phyloP scores from a whole-genome alignment of 2,329 filamentous ascomycete species.

The Penicillium polonicum region DNA sequence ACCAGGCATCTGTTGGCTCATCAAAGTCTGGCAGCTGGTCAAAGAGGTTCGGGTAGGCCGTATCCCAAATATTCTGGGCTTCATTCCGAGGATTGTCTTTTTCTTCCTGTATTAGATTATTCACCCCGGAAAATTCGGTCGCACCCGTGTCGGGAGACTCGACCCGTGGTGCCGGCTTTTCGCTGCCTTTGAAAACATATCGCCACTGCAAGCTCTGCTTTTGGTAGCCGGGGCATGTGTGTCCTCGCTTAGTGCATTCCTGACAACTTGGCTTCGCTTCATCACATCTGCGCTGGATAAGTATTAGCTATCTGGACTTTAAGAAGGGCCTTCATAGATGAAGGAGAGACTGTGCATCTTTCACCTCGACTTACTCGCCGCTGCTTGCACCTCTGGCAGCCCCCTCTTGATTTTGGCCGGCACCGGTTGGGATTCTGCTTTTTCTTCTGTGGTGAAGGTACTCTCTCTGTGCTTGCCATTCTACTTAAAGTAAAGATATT shows the following conservation, averaged over 20 bases:
- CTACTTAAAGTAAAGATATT: not conserved
- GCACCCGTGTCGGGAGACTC: not conserved
- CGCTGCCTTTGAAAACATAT: conserved; percentile 19
- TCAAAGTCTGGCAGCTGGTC: conserved; percentile 20
- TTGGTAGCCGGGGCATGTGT: conserved; percentile 23
- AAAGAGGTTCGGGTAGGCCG: conserved; percentile 13
- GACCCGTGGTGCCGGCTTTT: not conserved
- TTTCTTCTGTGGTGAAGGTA: conserved; percentile 12
- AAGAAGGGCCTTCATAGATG: not conserved
- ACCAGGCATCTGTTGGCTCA: conserved; percentile 6
- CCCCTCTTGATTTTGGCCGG: conserved; percentile 24
- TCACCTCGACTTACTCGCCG: conserved; percentile 25
- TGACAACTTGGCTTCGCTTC: conserved; percentile 26
- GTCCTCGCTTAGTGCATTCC: conserved; percentile 20
- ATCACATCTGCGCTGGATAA: conserved; percentile 23
- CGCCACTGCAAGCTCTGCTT: conserved; percentile 24
- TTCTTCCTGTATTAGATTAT: not conserved
- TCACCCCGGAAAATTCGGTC: not conserved
- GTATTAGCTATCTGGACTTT: not conserved
- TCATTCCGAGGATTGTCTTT: conserved; percentile 4
- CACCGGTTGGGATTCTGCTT: conserved; percentile 26
- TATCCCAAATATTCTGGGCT: conserved; percentile 13
- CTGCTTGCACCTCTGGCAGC: conserved; percentile 26
- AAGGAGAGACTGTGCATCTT: conserved; percentile 11
- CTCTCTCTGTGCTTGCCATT: conserved; percentile 1